phyloP scores from a whole-genome alignment of 2,329 filamentous ascomycete species.

The Colletotrichum sp. region DNA sequence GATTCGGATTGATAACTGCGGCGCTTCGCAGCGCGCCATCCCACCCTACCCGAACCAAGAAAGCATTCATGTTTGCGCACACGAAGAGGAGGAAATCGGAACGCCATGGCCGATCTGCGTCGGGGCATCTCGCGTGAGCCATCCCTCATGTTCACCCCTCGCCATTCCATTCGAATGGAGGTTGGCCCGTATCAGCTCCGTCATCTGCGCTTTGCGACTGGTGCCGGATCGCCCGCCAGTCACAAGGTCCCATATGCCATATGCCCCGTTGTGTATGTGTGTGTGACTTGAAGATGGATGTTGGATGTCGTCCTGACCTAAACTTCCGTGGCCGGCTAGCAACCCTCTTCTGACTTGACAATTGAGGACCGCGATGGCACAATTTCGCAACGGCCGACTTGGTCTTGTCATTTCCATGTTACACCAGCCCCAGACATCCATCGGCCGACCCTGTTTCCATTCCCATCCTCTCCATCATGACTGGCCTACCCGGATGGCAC shows the following conservation, averaged over 20 bases:
- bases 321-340: neutral
- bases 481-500: constrained; percentile 11
- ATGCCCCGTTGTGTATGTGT: neutral
- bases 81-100: neutral
- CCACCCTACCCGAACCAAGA: neutral
- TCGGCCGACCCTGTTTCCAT: neutral
- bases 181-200: neutral
- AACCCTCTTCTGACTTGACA: neutral
- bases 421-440: constrained; percentile 5
- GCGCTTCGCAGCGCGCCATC: constrained; percentile 10
- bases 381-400: neutral
- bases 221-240: neutral
- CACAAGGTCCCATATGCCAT: neutral
- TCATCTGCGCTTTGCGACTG: neutral
- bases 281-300: neutral
- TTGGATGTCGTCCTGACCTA: neutral
- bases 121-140: neutral
- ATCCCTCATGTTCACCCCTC: neutral
- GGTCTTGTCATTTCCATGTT: neutral
- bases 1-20: neutral
- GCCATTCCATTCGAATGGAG: neutral
- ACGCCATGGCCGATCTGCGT: neutral
- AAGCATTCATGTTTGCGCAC: neutral
- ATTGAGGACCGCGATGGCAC: constrained; percentile 16
- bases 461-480: neutral